Evolutionary conservation across 495 filamentous ascomycete genomes (phyloP).

Genomic region (Aspergillus sclerotioniger): DNA sequence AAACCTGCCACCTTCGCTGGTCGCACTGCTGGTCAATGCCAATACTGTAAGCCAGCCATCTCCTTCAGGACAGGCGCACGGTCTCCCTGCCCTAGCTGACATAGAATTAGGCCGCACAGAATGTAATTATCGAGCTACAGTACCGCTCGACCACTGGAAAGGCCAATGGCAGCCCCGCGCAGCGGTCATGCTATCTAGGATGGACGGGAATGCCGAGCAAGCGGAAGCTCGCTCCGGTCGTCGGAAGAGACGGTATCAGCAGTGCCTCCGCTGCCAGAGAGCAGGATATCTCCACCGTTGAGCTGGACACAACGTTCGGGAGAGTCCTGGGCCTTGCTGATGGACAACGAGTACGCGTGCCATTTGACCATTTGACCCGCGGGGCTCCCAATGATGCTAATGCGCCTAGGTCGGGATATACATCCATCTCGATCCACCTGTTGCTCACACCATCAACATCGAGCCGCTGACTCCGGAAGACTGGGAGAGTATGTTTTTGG

Average conservation of each 20-base stretch:
- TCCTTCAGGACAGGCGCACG: not conserved
- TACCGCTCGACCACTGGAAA: constrained; percentile 51
- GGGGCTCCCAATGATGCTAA: constrained; percentile 20
- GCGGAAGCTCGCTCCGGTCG: constrained; percentile 68
- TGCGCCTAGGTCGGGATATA: constrained; percentile 55
- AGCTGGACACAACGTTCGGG: constrained; percentile 90
- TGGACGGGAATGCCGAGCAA: constrained; percentile 98
- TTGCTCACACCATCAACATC: constrained; percentile 90
- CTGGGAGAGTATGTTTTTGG: constrained; percentile 70
- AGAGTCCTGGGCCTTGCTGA: constrained; percentile 75
- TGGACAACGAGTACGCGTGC: constrained; percentile 71
- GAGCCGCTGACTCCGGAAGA: constrained; percentile 92
- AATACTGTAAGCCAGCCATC: constrained; percentile 67
- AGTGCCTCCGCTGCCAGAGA: constrained; percentile 58
- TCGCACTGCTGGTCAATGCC: constrained; percentile 76
- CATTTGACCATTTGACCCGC: constrained; percentile 9
- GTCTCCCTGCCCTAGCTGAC: constrained; percentile 2
- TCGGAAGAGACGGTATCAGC: constrained; percentile 68
- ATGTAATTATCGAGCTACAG: constrained; percentile 89
- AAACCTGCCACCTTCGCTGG: constrained; percentile 85
- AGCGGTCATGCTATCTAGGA: constrained; percentile 76
- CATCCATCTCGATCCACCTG: constrained; percentile 84
- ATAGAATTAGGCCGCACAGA: constrained; percentile 69
- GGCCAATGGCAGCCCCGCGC: constrained; percentile 43
- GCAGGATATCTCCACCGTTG: constrained; percentile 71